These are phyloP conservation scores for Onygenales sp. DNA, from an alignment of 2,329 filamentous ascomycete genomes.

Conservation along the genomic window DNA sequence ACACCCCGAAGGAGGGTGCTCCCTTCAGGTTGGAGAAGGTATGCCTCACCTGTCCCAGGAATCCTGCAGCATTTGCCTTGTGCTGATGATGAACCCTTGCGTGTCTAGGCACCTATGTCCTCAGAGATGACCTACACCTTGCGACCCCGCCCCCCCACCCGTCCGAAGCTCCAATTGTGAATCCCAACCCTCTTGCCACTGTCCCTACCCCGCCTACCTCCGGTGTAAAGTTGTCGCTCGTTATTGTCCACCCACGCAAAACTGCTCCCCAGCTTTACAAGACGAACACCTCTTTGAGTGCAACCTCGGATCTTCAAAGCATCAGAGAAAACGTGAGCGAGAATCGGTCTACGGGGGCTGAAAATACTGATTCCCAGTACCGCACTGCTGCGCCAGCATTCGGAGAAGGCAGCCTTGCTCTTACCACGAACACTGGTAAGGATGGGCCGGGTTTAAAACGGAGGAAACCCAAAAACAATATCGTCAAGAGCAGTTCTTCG, in stretches of 20 bases:
- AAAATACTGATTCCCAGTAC: conserved; percentile 39
- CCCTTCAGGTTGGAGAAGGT: conserved; percentile 92
- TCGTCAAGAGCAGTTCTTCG: conserved; percentile 96
- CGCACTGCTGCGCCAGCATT: conserved; percentile 53
- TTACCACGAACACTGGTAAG: conserved; percentile 55
- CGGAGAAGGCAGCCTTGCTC: conserved; percentile 72
- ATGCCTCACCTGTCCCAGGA: conserved; percentile 13
- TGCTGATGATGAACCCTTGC: background rate
- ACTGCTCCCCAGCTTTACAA: conserved; percentile 39
- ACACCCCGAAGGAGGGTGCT: conserved; percentile 74
- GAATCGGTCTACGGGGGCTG: conserved; percentile 34
- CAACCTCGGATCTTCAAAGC: conserved; percentile 25
- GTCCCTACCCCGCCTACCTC: conserved; percentile 71
- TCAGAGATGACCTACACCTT: conserved; percentile 84
- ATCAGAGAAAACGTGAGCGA: conserved; percentile 56
- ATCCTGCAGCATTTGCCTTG: background rate
- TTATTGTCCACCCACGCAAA: conserved; percentile 58
- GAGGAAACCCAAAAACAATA: conserved; percentile 94
- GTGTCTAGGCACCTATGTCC: conserved; percentile 66
- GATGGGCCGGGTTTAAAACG: conserved; percentile 58
- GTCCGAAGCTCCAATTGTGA: conserved; percentile 77
- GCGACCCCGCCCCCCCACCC: conserved; percentile 93
- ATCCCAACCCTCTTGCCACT: conserved; percentile 85
- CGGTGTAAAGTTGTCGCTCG: conserved; percentile 74
- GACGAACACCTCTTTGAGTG: conserved; percentile 42